These are phyloP conservation scores for Adansonia digitata DNA, from an alignment of 345 rosid genomes.

Conservation along the genomic window DNA sequence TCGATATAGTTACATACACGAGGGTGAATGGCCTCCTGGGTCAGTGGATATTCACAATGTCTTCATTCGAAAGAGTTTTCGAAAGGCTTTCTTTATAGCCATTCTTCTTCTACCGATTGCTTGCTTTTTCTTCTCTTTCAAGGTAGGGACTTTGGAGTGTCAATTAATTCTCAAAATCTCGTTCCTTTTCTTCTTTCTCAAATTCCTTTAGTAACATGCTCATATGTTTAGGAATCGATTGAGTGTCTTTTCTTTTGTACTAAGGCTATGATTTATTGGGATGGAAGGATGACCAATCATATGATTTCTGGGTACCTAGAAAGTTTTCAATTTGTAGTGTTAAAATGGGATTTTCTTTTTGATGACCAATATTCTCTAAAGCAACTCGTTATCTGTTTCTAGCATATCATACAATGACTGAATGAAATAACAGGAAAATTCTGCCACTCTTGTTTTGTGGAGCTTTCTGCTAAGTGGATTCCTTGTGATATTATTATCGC, in stretches of 20 bases:
- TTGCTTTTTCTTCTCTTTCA: constrained; percentile 31
- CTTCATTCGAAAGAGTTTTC: constrained; percentile 36
- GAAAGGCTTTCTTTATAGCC: constrained; percentile 26
- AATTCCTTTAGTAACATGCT: not conserved
- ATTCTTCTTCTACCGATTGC: constrained; percentile 32
- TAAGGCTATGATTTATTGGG: not conserved
- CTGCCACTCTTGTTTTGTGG: constrained; percentile 35
- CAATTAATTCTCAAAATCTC: too few species aligned
- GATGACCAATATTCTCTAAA: not conserved
- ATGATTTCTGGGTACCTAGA: not conserved
- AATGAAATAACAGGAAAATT: constrained; percentile 41
- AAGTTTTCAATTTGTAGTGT: not conserved
- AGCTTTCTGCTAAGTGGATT: constrained; percentile 45
- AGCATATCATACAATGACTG: constrained; percentile 12
- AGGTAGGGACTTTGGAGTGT: constrained; percentile 30
- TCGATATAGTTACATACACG: constrained; percentile 42
- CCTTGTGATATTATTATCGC: constrained; percentile 33
- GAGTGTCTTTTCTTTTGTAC: not conserved
- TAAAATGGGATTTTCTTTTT: not conserved
- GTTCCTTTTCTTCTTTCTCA: not conserved
- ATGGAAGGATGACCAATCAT: not conserved
- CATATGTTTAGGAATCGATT: not conserved
- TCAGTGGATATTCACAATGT: constrained; percentile 60
- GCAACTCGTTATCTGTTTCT: not conserved
- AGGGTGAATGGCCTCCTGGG: constrained; percentile 35